Evolutionary conservation across 345 rosid genomes (phyloP), one percentile per base, ranked within the genome.

Genomic region (Salix koriyanagi): DNA sequence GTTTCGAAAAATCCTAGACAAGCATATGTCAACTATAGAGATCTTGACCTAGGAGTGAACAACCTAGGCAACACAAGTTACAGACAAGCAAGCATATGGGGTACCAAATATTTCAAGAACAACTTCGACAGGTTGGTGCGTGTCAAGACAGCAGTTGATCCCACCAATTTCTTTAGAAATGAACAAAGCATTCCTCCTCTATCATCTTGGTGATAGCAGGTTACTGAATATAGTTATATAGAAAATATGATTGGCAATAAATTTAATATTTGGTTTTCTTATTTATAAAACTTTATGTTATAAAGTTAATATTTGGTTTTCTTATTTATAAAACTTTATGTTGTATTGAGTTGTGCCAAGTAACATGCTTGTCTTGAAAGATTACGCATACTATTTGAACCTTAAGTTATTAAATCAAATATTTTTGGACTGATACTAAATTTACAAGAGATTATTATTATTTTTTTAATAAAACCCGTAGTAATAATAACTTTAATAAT

Each of bases 141-240:
- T 0, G 58, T 73, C 7, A 73, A 73, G 69, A 73, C 76, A 28
- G 56, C 56, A 6, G 54, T 73, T 62, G 76, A 73, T 73, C 76
- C 76, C 2, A 13, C 32, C 11, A 73, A 73, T 64, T 73, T 73
- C 69, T 73, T 61, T 28, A 73, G 76, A 42, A 73, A 73, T 61
- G 69, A 60, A 39, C 69, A 77, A 48, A 77, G 79, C 76, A 73
- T 73, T 36, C 76, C 76, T n/a, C 39, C 73, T 66, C 1, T 48
- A 48, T 48, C 54, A 48, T 48, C 54, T 16, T 48, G 54, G 54
- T 48, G 54, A 48, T 48, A 48, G 21, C 5, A 15, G 54, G 16
- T 15, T 48, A 48, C 6, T 16, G 19, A 1, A 6, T 48, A 48
- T 48, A 46, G 52, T 46, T 46, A 46, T 48, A 48, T 16, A 14